Evolutionary conservation across 768 basidiomycete species (phyloP).

Genomic region (Naganishia vishniacii): DNA sequence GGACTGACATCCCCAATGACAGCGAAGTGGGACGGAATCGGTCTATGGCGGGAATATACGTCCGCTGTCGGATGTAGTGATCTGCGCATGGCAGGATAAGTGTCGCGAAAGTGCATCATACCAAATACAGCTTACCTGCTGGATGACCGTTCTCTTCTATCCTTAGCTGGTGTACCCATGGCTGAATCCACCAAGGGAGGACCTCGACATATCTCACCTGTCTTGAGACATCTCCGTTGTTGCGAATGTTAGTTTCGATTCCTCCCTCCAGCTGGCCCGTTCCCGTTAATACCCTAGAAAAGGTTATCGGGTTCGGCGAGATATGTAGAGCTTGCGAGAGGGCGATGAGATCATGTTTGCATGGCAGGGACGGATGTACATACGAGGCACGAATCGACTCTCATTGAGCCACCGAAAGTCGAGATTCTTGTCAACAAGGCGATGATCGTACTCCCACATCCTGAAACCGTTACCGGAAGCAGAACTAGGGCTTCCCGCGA

Average conservation of each 20-base stretch:
- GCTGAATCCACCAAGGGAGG: constrained; percentile 86
- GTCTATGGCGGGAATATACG: constrained; percentile 2
- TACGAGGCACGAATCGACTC: constrained; percentile 36
- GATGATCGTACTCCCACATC: constrained; percentile 27
- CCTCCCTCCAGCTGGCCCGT: constrained; percentile 69
- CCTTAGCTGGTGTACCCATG: constrained; percentile 73
- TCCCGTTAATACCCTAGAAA: constrained; percentile 67
- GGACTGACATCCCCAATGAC: constrained; percentile 65
- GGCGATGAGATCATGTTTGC: neutral
- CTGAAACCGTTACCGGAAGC: constrained; percentile 12
- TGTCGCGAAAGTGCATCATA: no score
- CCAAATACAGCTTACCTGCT: constrained; percentile 12
- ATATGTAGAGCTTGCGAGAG: constrained; percentile 1
- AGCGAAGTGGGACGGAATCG: constrained; percentile 61
- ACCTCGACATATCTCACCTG: constrained; percentile 74
- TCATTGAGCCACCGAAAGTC: constrained; percentile 39
- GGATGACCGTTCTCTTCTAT: constrained; percentile 44
- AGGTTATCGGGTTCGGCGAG: constrained; percentile 56
- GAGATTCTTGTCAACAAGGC: constrained; percentile 32
- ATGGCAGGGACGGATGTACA: constrained; percentile 3
- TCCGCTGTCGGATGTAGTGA: neutral
- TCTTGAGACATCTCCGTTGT: constrained; percentile 54
- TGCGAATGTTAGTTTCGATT: constrained; percentile 63
- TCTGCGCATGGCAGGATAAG: no score
- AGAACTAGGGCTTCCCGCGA: constrained; percentile 1